A percentile compares a stretch with the other conserved stretches of the same genome.
phyloP scores from a whole-genome alignment of 306 rosid genomes.

The Cyamopsis tetragonoloba region DNA sequence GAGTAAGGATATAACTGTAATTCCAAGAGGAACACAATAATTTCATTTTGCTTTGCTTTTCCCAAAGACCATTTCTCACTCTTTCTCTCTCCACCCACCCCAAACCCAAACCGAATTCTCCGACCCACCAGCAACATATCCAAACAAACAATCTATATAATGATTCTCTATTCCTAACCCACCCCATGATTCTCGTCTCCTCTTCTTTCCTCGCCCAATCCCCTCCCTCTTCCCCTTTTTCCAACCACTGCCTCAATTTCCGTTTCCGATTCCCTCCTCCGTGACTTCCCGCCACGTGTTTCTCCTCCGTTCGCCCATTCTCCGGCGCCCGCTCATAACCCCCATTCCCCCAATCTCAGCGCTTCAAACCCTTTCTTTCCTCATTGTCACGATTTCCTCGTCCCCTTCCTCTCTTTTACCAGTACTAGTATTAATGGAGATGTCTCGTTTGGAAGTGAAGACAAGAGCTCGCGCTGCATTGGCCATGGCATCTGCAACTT shows the following conservation, averaged over 20 bases:
- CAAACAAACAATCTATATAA: background rate
- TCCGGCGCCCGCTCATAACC: conserved; percentile 31
- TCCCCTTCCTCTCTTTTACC: conserved; percentile 18
- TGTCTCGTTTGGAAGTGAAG: conserved; percentile 41
- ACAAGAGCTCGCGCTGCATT: conserved; percentile 42
- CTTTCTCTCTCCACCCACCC: conserved; percentile 16
- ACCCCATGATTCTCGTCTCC: conserved; percentile 12
- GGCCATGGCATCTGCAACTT: conserved; percentile 20
- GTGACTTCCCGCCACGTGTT: conserved; percentile 32
- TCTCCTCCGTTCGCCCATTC: background rate
- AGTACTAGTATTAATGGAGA: conserved; percentile 31
- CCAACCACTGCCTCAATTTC: background rate
- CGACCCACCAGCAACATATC: background rate
- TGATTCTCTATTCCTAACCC: conserved; percentile 2
- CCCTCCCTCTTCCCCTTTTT: background rate
- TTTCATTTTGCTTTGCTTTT: background rate
- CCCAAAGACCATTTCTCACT: conserved; percentile 25
- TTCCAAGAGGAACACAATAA: background rate
- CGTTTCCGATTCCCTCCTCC: background rate
- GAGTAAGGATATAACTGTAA: background rate
- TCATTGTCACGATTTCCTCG: conserved; percentile 34
- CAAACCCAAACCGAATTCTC: conserved; percentile 36
- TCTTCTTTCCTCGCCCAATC: too few species aligned
- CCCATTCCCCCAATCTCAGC: conserved; percentile 26
- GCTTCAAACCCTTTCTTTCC: conserved; percentile 14